phyloP scores from a whole-genome alignment of 208 protist genomes.

The Leishmania braziliensis region DNA sequence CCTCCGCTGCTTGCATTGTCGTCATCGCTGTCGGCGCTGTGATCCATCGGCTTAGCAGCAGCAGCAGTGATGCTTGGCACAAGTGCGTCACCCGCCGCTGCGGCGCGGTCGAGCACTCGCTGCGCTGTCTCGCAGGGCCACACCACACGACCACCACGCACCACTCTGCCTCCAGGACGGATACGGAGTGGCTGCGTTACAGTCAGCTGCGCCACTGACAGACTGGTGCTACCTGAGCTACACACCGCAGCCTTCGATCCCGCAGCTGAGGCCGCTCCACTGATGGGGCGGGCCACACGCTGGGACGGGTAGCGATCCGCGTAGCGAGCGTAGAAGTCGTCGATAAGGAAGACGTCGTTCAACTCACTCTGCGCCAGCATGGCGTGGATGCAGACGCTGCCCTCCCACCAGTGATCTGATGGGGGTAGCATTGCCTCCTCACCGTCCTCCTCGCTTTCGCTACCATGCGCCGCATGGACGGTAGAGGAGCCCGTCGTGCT shows the following conservation, averaged over 20 bases:
- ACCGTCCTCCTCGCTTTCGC: constrained; percentile 37
- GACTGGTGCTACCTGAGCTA: background rate
- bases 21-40: constrained; percentile 5
- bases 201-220: constrained; percentile 54
- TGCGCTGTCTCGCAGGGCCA: constrained; percentile 42
- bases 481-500: background rate
- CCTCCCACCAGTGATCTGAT: constrained; percentile 55
- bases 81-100: constrained; percentile 7
- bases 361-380: constrained; percentile 68
- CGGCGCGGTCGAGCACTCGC: constrained; percentile 36
- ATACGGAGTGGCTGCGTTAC: constrained; percentile 63
- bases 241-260: background rate
- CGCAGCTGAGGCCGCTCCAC: background rate
- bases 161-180: constrained; percentile 47
- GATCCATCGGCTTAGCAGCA: background rate
- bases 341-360: constrained; percentile 90
- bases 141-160: constrained; percentile 57
- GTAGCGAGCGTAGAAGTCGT: constrained; percentile 89
- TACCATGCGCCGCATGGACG: constrained; percentile 1
- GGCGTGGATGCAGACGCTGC: constrained; percentile 78
- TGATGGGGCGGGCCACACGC: constrained; percentile 32
- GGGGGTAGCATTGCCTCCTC: constrained; percentile 53
- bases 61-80: background rate
- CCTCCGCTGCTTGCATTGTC: constrained; percentile 12
- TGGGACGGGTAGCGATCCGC: constrained; percentile 59